Evolutionary conservation across 176 grass and related monocot genomes (phyloP).

Genomic region (Rhipidocladum racemiflorum): DNA sequence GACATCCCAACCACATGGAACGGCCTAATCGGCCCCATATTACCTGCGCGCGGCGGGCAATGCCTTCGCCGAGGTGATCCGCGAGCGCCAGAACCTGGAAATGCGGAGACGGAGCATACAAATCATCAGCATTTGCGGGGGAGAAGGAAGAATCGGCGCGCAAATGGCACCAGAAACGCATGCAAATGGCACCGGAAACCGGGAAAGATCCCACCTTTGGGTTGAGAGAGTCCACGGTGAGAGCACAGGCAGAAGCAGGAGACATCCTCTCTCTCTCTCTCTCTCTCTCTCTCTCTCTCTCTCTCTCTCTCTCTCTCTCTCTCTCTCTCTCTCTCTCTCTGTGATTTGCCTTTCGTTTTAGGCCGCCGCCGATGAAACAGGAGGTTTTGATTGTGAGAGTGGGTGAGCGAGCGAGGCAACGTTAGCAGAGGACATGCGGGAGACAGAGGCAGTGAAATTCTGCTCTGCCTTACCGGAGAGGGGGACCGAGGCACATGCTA

Average conservation of each 20-base stretch:
- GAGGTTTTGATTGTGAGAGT: too few relatives aligned
- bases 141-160: neutral
- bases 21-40: neutral
- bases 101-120: neutral
- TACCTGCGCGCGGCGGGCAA: constrained; percentile 38
- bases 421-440: too few relatives aligned
- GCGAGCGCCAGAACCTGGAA: constrained; percentile 33
- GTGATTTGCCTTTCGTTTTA: too few relatives aligned
- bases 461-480: too few relatives aligned
- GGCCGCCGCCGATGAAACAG: too few relatives aligned
- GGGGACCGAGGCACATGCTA: too few relatives aligned
- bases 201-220: constrained; percentile 36
- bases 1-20: neutral
- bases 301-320: too few relatives aligned
- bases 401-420: too few relatives aligned
- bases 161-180: neutral
- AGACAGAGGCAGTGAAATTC: too few relatives aligned
- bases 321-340: too few relatives aligned
- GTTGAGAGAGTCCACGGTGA: constrained; percentile 50
- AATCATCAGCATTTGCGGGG: neutral
- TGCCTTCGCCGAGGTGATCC: constrained; percentile 35
- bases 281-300: too few relatives aligned
- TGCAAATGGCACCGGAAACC: neutral
- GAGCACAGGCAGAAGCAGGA: neutral
- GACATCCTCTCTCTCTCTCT: neutral